Evolutionary conservation across 2,329 filamentous ascomycete genomes (phyloP), one percentile per base, ranked within the genome.

Genomic region (Zymoseptoria tritici): DNA sequence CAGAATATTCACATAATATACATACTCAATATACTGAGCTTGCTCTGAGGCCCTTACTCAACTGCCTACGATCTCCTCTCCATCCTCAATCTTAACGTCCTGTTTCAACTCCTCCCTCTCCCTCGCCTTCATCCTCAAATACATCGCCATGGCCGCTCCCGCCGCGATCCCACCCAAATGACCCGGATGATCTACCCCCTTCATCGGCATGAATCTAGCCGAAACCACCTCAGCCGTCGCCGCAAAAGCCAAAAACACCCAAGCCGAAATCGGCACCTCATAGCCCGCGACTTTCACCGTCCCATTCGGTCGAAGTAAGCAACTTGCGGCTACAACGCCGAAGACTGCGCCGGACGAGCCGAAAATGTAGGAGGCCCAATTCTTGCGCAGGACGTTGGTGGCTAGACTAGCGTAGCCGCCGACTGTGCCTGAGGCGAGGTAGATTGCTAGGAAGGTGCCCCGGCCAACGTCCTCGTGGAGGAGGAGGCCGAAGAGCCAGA

Each of bases 391-490:
- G 24, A 82, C 78, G 56, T 77, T 75, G 22, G 71, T 73, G 6
- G 72, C 66, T 60, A 91, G 75, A 52, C 83, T 84, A n/a, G 79
- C 76, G 61, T 86, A 80, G 60, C 83, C 84, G 8, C 83, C 84
- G 1, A 84, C 51, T 1, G 79, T 77, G 56, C 86, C 87, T 6
- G 80, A 80, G 7, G 80, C 76, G 31, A 88, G 64, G 72, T 87
- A 90, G 31, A 89, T 75, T n/a, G 85, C 81, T 20, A 91, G 75
- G 74, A 91, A 90, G 58, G 83, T 80, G 13, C 82, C 86, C 9
- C 88, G 80, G 9, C 86, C 88, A 24, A 90, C 76, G 66, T 90
- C 86, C 62, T 90, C 85, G 73, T 90, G 86, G 36, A 90, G 77
- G 1, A 81, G 78, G 9, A 81, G 81, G 22, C 88, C 90, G 19